These are phyloP conservation scores for Yarrowia osloensis DNA, from an alignment of 805 yeast genomes.

Conservation along the genomic window DNA sequence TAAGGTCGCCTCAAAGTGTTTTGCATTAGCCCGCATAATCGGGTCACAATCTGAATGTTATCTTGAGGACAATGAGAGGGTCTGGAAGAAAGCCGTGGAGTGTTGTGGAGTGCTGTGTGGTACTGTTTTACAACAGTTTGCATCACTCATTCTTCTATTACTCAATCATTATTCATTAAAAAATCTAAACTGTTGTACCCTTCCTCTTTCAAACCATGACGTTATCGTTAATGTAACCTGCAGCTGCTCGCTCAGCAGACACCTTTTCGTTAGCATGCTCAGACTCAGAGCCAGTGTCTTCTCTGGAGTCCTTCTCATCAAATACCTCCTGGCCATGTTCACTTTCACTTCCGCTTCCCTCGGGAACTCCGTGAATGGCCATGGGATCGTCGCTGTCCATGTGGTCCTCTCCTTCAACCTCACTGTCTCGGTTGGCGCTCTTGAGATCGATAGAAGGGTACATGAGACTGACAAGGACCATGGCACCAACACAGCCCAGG, in stretches of 20 bases:
- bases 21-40: not conserved
- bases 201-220: not conserved
- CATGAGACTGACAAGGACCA: slow-evolving; percentile 1
- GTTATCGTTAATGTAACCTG: slow-evolving; percentile 6
- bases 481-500: slow-evolving; percentile 12
- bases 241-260: not conserved
- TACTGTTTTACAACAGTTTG: no score
- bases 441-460: not conserved
- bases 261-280: not conserved
- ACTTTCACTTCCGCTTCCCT: not conserved
- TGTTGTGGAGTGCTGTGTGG: no score
- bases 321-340: not conserved
- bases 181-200: not conserved
- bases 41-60: not conserved
- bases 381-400: not conserved
- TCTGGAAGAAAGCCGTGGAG: no score
- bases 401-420: not conserved
- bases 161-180: not conserved
- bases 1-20: not conserved
- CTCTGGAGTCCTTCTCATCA: not conserved
- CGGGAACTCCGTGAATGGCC: not conserved
- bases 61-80: not conserved
- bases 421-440: not conserved
- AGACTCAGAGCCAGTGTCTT: not conserved
- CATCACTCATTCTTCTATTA: no score